These are phyloP conservation scores for Hypericum androsaemum DNA, from an alignment of 345 rosid species.

Conservation along the genomic window DNA sequence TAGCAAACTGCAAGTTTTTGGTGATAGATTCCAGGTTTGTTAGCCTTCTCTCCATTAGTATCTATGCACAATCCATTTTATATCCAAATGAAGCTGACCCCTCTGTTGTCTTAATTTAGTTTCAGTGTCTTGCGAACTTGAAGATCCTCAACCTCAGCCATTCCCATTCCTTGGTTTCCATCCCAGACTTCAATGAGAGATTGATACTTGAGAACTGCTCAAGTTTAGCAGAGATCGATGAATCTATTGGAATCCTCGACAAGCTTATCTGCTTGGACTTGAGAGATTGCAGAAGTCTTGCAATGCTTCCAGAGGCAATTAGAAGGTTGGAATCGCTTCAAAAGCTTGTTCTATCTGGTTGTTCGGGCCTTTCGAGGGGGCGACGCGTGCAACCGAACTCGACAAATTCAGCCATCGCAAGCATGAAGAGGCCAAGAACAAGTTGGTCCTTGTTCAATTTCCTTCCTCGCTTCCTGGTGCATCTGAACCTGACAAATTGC, in stretches of 20 bases:
- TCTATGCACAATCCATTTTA: not conserved
- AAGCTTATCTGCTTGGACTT: constrained; percentile 9
- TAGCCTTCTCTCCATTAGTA: not conserved
- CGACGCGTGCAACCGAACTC: constrained; percentile 14
- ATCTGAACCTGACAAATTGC: constrained; percentile 14
- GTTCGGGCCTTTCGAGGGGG: constrained; percentile 11
- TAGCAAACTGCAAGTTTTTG: constrained; percentile 10
- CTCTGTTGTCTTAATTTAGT: not conserved
- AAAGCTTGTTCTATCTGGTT: constrained; percentile 18
- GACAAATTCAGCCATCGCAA: constrained; percentile 12
- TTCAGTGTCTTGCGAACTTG: constrained; percentile 16
- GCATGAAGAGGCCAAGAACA: constrained; percentile 2
- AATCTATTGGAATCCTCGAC: constrained; percentile 15
- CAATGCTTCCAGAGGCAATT: constrained; percentile 9
- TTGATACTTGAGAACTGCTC: constrained; percentile 20
- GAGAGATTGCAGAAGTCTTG: constrained; percentile 17
- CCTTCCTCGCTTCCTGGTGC: constrained; percentile 8
- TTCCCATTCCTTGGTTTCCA: constrained; percentile 11
- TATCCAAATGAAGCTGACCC: not conserved
- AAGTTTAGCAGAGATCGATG: constrained; percentile 14
- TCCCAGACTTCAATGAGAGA: constrained; percentile 19
- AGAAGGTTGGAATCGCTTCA: constrained; percentile 10
- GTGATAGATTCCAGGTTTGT: constrained; percentile 10
- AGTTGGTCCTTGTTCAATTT: constrained; percentile 4
- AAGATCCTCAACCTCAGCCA: constrained; percentile 22